A percentile compares a stretch with the other conserved stretches of the same genome.
These are phyloP conservation scores for Kuraishia molischiana DNA, from an alignment of 805 yeast genomes.

Conservation along the genomic window DNA sequence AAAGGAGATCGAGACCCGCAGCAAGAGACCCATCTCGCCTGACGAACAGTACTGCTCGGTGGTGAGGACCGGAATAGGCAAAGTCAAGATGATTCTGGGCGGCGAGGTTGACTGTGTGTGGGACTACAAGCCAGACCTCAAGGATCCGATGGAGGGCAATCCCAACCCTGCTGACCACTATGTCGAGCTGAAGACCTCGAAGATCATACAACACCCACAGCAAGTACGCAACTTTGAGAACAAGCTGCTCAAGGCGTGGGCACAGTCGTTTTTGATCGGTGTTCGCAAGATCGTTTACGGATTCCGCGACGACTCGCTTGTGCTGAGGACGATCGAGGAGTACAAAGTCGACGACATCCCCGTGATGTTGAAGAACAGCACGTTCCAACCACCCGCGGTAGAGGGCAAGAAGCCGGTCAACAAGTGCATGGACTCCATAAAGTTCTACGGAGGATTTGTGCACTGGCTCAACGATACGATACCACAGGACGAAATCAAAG, in stretches of 20 bases:
- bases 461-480: slow-evolving; percentile 62
- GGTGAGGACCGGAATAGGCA: slow-evolving; percentile 81
- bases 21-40: slow-evolving; percentile 50
- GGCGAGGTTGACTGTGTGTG: slow-evolving; percentile 91
- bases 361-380: slow-evolving; percentile 43
- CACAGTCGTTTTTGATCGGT: slow-evolving; percentile 86
- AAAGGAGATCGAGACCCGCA: slow-evolving; percentile 55
- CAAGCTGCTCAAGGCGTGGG: slow-evolving; percentile 79
- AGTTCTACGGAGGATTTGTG: slow-evolving; percentile 77
- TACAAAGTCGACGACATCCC: slow-evolving; percentile 77
- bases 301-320: slow-evolving; percentile 64
- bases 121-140: slow-evolving; percentile 58
- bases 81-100: slow-evolving; percentile 55
- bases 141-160: slow-evolving; percentile 11
- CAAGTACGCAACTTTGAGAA: slow-evolving; percentile 62
- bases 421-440: slow-evolving; percentile 69
- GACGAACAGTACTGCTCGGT: slow-evolving; percentile 73
- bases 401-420: slow-evolving; percentile 24
- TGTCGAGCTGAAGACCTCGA: slow-evolving; percentile 73
- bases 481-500: slow-evolving; percentile 40
- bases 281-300: slow-evolving; percentile 77
- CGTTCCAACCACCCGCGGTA: slow-evolving; percentile 16
- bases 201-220: slow-evolving; percentile 40
- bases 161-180: slow-evolving; percentile 58
- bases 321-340: slow-evolving; percentile 63